Conservation (phyloP, 768 basidiomycete genomes). For the Rhizopogon sp. region DNA sequence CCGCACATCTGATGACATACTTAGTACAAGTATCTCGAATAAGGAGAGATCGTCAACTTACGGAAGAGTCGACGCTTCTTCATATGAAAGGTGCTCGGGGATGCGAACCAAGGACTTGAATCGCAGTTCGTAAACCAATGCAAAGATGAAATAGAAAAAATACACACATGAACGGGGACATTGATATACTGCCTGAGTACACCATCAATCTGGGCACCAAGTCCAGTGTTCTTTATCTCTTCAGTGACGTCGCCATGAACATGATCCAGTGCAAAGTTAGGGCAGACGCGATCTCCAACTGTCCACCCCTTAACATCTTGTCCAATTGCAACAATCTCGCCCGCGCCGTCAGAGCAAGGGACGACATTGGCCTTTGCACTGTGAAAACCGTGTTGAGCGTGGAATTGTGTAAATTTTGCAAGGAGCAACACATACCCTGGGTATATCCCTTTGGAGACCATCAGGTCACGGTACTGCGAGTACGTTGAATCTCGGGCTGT, state of each 20-base stretch:
- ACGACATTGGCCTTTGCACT: constrained; percentile 23
- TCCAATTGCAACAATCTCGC: constrained; percentile 47
- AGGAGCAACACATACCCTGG: constrained; percentile 21
- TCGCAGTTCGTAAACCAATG: background rate
- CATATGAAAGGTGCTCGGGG: constrained; percentile 53
- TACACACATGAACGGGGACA: constrained; percentile 40
- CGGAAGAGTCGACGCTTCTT: constrained; percentile 63
- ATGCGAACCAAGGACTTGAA: constrained; percentile 43
- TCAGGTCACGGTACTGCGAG: constrained; percentile 46
- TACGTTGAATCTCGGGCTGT: background rate
- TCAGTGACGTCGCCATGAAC: constrained; percentile 38
- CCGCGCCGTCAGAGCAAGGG: constrained; percentile 48
- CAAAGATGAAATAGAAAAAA: background rate
- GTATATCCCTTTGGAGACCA: constrained; percentile 36
- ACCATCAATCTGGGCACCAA: constrained; percentile 48
- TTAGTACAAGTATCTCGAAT: background rate
- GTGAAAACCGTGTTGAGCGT: constrained; percentile 17
- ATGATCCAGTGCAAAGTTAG: constrained; percentile 48
- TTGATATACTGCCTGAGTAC: constrained; percentile 50
- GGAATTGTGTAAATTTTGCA: constrained; percentile 24
- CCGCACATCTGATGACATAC: constrained; percentile 40
- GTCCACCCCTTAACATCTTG: constrained; percentile 40
- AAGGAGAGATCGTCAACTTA: constrained; percentile 20
- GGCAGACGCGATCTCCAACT: constrained; percentile 50
- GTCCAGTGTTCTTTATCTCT: constrained; percentile 28